A percentile compares a stretch with the other conserved stretches of the same genome.
Conservation (phyloP, 805 yeast genomes). For the Trichomonascus vanleenenianus region DNA sequence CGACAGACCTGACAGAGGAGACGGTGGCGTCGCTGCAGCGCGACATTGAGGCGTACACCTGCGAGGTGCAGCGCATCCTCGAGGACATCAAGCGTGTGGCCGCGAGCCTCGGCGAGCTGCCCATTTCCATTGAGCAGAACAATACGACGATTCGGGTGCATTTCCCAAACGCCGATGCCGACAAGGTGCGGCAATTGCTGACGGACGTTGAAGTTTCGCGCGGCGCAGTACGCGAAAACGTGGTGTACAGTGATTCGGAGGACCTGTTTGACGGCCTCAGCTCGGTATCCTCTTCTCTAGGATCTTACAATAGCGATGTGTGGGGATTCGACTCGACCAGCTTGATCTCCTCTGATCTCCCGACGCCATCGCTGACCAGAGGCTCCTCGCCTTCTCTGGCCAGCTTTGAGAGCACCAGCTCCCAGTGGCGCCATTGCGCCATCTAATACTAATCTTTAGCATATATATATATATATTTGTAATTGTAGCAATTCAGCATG, state of each 20-base stretch:
- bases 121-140: slow-evolving; percentile 39
- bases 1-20: slow-evolving; percentile 38
- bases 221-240: slow-evolving; percentile 39
- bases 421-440: too few species aligned
- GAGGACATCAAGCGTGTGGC: slow-evolving; percentile 41
- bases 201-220: slow-evolving; percentile 51
- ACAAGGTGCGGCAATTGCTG: slow-evolving; percentile 48
- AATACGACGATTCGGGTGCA: slow-evolving; percentile 43
- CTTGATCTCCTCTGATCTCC: slow-evolving; percentile 1
- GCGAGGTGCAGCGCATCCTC: slow-evolving; percentile 34
- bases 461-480: too few species aligned
- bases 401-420: too few species aligned
- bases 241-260: slow-evolving; percentile 2
- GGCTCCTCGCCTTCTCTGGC: background rate
- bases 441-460: too few species aligned
- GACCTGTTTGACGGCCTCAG: background rate
- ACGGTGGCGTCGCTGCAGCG: slow-evolving; percentile 33
- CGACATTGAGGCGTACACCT: slow-evolving; percentile 25
- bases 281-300: background rate
- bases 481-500: too few species aligned
- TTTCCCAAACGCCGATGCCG: slow-evolving; percentile 64
- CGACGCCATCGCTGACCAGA: slow-evolving; percentile 6
- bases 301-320: slow-evolving; percentile 1
- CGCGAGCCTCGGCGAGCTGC: slow-evolving; percentile 51
- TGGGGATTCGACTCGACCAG: background rate